Base-by-base conservation (phyloP, 192 early-diverging fungal species). In the Allomyces macrogynus region DNA sequence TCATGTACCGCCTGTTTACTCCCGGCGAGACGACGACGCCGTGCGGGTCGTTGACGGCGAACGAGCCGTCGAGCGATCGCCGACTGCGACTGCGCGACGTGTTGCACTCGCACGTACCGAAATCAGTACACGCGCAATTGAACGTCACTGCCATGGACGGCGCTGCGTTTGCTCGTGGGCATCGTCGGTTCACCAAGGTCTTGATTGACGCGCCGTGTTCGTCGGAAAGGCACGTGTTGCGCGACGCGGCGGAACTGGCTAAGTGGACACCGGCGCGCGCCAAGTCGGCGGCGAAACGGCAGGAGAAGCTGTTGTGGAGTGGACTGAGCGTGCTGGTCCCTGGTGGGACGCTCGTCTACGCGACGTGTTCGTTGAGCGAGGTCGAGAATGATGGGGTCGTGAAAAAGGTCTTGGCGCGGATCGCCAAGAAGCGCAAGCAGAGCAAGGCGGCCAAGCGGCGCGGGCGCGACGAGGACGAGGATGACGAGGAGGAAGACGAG, bases 161-260 rank as follows among this genome's bases (percentile, higher is more conserved):
- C 7, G 32, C 32, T 8, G 32, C 32, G 8, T 40, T 40, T 40
- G 32, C 32, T 7, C 32, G 32, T 40, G 32, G 32, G 32, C 32
- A 40, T 40, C 32, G 32, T 7, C 32, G 32, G 32, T 40, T 40
- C 32, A 40, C 32, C 32, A 74, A 74, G 63, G 77, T 81, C 0
- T 62, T 81, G 23, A 62, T 78, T 20, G 80, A 81, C 63, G 78
- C 75, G 26, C 80, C 80, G 8, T 81, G 80, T 66, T 80, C 78
- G 5, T 66, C 69, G 8, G 80, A 81, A 62, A 71, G 80, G 57
- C 78, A 81, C 69, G 64, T 81, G n/a, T 18, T 81, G 10, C 69
- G 74, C 43, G 68, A 74, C 64, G 62, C 63, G 49, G 72, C 14
- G n/a, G 79, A 80, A 54, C 68, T 80, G 49, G 61, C 61, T 24